Percentiles rank a stretch among this genome's conserved stretches.
phyloP scores from a whole-genome alignment of 805 yeast species.

The Vanderwaltozyma tropicalis region DNA sequence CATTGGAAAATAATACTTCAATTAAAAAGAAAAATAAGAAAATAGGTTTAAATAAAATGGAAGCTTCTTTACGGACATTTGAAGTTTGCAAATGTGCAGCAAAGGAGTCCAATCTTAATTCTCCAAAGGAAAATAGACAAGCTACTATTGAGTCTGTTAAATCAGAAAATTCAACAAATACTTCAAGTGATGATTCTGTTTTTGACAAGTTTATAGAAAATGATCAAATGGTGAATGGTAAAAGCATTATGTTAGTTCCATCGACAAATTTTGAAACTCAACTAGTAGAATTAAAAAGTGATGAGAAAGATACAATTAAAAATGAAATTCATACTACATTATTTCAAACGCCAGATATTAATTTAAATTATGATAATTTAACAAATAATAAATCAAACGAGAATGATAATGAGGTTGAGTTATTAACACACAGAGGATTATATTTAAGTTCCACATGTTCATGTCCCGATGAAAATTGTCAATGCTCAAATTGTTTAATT shows the following conservation, averaged over 20 bases:
- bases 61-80: no score
- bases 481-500: conserved; percentile 26
- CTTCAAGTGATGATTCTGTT: background rate
- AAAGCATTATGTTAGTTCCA: background rate
- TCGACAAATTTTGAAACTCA: background rate
- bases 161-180: background rate
- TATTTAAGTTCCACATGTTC: conserved; percentile 27
- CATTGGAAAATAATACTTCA: background rate
- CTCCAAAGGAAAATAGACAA: background rate
- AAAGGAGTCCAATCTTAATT: background rate
- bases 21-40: no score
- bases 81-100: conserved; percentile 1
- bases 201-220: background rate
- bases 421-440: conserved; percentile 26
- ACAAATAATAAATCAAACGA: background rate
- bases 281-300: no score
- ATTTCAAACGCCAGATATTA: no score
- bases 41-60: background rate
- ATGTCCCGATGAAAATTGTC: conserved; percentile 25
- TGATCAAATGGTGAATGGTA: background rate
- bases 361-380: background rate
- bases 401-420: conserved; percentile 12
- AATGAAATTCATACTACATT: no score
- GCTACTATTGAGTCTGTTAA: background rate
- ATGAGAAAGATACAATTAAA: background rate